phyloP scores from a whole-genome alignment of 805 yeast genomes.

The Candida endomychidarum region DNA sequence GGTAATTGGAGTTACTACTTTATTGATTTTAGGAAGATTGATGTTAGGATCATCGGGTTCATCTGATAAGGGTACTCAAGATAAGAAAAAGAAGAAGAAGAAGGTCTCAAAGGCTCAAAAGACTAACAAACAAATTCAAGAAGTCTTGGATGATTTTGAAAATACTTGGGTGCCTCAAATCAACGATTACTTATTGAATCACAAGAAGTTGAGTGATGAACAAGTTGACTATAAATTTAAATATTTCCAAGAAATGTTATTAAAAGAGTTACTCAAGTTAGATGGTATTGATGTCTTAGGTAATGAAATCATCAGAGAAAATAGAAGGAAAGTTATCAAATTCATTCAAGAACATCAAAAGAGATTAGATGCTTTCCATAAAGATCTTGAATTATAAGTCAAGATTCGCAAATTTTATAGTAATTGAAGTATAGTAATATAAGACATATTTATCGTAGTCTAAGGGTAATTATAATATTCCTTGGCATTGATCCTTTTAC shows the following conservation, averaged over 20 bases:
- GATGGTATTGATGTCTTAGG: constrained; percentile 62
- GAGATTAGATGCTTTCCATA: constrained; percentile 50
- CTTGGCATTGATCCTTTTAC: constrained; percentile 15
- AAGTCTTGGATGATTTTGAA: constrained; percentile 41
- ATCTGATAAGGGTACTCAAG: not conserved
- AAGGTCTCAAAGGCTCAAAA: constrained; percentile 39
- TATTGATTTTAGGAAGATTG: constrained; percentile 23
- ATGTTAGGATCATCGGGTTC: constrained; percentile 15
- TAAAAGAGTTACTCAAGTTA: constrained; percentile 63
- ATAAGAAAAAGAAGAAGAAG: constrained; percentile 32
- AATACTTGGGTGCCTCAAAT: constrained; percentile 39
- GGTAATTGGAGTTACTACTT: constrained; percentile 23
- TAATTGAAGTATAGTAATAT: constrained; percentile 1
- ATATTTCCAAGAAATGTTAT: constrained; percentile 64
- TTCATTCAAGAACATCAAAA: constrained; percentile 59
- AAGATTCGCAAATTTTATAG: too few relatives aligned
- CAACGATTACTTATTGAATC: constrained; percentile 31
- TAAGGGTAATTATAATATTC: constrained; percentile 13
- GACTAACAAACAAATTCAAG: constrained; percentile 40
- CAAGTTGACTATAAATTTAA: constrained; percentile 49
- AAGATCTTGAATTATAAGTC: constrained; percentile 24
- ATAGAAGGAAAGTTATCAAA: constrained; percentile 60
- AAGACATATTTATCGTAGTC: not conserved
- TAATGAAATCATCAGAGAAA: constrained; percentile 50
- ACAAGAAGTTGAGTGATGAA: constrained; percentile 24